Evolutionary conservation across 2,329 filamentous ascomycete species (phyloP).

Genomic region (Penicillium sp.): DNA sequence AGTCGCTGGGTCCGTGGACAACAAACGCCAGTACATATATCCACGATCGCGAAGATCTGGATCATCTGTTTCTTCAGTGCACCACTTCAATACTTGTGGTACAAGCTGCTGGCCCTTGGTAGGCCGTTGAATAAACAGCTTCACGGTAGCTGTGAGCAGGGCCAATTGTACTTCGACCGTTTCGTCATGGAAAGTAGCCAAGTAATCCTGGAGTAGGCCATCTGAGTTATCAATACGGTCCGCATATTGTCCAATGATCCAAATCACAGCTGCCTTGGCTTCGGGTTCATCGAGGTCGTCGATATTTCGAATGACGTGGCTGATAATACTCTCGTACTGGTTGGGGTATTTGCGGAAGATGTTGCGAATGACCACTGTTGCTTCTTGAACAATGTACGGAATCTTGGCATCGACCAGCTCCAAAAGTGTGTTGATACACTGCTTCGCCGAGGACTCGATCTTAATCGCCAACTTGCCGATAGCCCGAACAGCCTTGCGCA

Average conservation of each 20-base stretch:
- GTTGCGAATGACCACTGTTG: conserved; percentile 96
- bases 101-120: conserved; percentile 93
- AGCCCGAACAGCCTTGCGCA: conserved; percentile 93
- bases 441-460: conserved; percentile 87
- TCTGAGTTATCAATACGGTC: conserved; percentile 97
- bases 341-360: conserved; percentile 99
- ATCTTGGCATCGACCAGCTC: conserved; percentile 97
- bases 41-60: conserved; percentile 92
- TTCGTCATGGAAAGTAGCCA: conserved; percentile 92
- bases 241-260: conserved; percentile 98
- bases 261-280: conserved; percentile 97
- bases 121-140: conserved; percentile 94
- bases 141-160: conserved; percentile 92
- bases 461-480: conserved; percentile 99
- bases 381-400: conserved; percentile 98
- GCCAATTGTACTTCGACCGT: conserved; percentile 94
- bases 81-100: conserved; percentile 95
- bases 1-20: conserved; percentile 85
- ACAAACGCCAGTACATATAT: conserved; percentile 98
- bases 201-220: conserved; percentile 87
- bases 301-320: conserved; percentile 90
- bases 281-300: conserved; percentile 97
- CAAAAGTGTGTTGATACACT: conserved; percentile 89
- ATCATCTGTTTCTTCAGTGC: conserved; percentile 98
- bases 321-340: conserved; percentile 97